These are phyloP conservation scores for Candida krabiensis DNA, from an alignment of 805 yeast genomes.

Conservation along the genomic window DNA sequence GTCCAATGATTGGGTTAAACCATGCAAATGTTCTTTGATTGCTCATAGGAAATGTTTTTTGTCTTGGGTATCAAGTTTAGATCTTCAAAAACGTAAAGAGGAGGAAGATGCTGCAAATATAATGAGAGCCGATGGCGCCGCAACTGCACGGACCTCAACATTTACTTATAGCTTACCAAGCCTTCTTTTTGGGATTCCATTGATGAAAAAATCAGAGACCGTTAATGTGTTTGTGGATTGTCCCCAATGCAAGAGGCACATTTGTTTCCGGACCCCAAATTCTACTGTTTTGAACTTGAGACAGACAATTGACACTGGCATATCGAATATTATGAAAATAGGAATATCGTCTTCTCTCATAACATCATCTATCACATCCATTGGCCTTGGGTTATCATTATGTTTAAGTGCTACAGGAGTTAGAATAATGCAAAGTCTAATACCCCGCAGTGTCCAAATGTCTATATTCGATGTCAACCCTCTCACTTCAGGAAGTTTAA, in stretches of 20 bases:
- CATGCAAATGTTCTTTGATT: constrained; percentile 44
- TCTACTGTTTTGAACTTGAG: constrained; percentile 19
- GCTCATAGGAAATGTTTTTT: constrained; percentile 47
- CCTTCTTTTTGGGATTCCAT: constrained; percentile 17
- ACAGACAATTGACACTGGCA: constrained; percentile 12
- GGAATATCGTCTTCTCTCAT: constrained; percentile 19
- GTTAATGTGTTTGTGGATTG: constrained; percentile 30
- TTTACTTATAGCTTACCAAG: constrained; percentile 17
- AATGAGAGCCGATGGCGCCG: background rate
- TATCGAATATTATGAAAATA: constrained; percentile 19
- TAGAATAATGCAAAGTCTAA: constrained; percentile 26
- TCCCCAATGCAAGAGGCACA: constrained; percentile 38
- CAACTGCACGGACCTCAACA: constrained; percentile 10
- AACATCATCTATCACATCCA: constrained; percentile 22
- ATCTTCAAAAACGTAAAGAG: constrained; percentile 20
- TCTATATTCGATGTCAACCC: constrained; percentile 27
- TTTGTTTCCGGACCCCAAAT: constrained; percentile 26
- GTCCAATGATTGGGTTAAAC: constrained; percentile 42
- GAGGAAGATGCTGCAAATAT: no score
- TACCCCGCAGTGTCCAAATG: constrained; percentile 34
- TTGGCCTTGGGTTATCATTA: constrained; percentile 21
- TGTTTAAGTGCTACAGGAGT: constrained; percentile 29
- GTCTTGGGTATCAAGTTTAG: constrained; percentile 39
- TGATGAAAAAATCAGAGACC: constrained; percentile 19
- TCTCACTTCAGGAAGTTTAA: constrained; percentile 9